Evolutionary conservation across 1,284 basidiomycete species (phyloP).

Genomic region (Mycocalia duriaeana): DNA sequence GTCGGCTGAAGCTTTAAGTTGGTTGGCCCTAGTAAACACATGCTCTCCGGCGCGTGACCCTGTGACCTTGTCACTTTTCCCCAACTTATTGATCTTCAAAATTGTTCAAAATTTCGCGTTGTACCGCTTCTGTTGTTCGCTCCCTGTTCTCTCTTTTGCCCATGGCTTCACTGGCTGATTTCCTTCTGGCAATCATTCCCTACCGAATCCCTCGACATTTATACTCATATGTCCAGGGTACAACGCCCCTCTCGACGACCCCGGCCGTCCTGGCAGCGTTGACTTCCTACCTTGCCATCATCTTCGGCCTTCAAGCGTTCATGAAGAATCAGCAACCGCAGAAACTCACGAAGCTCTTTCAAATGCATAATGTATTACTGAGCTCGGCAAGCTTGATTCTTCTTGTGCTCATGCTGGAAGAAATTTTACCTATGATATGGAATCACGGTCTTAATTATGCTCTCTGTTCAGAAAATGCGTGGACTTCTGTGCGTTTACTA

Average conservation of each 20-base stretch:
- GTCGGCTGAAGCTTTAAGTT: no score
- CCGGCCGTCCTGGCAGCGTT: conserved; percentile 70
- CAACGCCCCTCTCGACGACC: conserved; percentile 79
- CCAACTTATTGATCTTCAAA: no score
- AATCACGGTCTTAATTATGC: conserved; percentile 70
- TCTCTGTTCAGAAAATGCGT: conserved; percentile 76
- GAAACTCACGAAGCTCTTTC: conserved; percentile 86
- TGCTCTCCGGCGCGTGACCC: no score
- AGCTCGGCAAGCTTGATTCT: conserved; percentile 79
- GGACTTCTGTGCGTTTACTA: conserved; percentile 70
- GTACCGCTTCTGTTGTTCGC: no score
- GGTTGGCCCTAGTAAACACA: no score
- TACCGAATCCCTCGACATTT: conserved; percentile 56
- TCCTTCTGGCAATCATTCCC: conserved; percentile 55
- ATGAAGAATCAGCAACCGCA: conserved; percentile 77
- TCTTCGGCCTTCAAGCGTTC: conserved; percentile 82
- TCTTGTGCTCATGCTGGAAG: conserved; percentile 85
- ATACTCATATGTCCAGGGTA: conserved; percentile 65
- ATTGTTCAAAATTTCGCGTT: no score
- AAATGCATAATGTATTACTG: conserved; percentile 88
- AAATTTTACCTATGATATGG: conserved; percentile 76
- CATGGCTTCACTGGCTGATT: conserved; percentile 73
- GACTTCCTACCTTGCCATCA: conserved; percentile 78
- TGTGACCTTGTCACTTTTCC: no score
- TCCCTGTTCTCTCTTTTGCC: conserved; percentile 24